Percentiles rank a stretch among this genome's conserved stretches.
These are phyloP conservation scores for Cytospora leucostoma DNA, from an alignment of 2,329 filamentous ascomycete genomes.

Conservation along the genomic window DNA sequence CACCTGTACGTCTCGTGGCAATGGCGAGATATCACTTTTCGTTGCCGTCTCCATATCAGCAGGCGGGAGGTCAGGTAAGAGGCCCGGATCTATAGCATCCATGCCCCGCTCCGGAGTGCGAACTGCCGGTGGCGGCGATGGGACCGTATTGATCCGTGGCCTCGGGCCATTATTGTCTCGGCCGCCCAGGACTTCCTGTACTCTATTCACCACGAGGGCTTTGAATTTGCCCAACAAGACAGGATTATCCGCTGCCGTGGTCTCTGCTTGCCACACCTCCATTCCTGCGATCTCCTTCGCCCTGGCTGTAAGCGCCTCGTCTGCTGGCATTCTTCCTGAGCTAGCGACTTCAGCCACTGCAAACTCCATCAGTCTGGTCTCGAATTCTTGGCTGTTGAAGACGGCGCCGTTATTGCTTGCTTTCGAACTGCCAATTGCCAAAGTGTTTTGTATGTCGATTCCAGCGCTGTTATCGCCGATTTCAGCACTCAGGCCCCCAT, in stretches of 20 bases:
- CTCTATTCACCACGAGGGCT: slow-evolving; percentile 42
- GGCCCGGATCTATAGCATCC: slow-evolving; percentile 25
- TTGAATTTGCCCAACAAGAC: slow-evolving; percentile 57
- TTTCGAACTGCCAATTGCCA: slow-evolving; percentile 26
- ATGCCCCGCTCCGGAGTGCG: slow-evolving; percentile 20
- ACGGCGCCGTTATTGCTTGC: slow-evolving; percentile 41
- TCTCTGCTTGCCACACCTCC: slow-evolving; percentile 32
- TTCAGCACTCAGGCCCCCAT: neutral
- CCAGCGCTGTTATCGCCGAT: neutral
- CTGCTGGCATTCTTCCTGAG: slow-evolving; percentile 47
- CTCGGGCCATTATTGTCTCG: slow-evolving; percentile 8
- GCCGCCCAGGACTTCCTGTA: slow-evolving; percentile 27
- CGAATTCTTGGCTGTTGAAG: slow-evolving; percentile 61
- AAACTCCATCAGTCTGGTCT: slow-evolving; percentile 53
- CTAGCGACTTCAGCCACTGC: slow-evolving; percentile 44
- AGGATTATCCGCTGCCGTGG: slow-evolving; percentile 57
- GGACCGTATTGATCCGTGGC: slow-evolving; percentile 1
- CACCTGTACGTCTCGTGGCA: slow-evolving; percentile 21
- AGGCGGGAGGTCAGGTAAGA: slow-evolving; percentile 17
- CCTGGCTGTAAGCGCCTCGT: slow-evolving; percentile 48
- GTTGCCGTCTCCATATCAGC: slow-evolving; percentile 1
- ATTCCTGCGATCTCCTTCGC: slow-evolving; percentile 51
- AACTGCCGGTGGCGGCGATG: neutral
- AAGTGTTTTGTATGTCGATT: neutral
- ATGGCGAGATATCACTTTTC: slow-evolving; percentile 13